Percentiles rank a stretch among this genome's conserved stretches.
phyloP scores from a whole-genome alignment of 1,284 basidiomycete genomes.

The Pseudozyma hubeiensis region DNA sequence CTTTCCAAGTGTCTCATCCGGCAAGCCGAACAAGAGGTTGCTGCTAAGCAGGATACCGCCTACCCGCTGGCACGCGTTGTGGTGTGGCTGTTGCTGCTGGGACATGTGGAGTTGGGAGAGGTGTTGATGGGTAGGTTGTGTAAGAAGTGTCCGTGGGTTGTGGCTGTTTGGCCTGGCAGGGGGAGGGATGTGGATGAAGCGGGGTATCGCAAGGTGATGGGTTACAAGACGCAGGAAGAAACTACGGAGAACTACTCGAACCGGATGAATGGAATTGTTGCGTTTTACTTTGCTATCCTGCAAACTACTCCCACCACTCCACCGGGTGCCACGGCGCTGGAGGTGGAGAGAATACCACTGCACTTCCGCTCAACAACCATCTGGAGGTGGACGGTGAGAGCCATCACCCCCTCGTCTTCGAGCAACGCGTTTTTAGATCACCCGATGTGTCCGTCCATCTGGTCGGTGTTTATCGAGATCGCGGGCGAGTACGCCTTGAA shows the following conservation, averaged over 20 bases:
- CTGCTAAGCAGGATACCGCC: conserved; percentile 86
- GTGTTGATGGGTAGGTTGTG: conserved; percentile 87
- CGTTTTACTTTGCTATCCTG: conserved; percentile 87
- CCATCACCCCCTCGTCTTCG: conserved; percentile 52
- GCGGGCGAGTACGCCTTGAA: conserved; percentile 44
- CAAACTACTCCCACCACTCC: conserved; percentile 68
- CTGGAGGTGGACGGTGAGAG: conserved; percentile 64
- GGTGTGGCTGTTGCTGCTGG: conserved; percentile 75
- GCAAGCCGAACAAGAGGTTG: conserved; percentile 94
- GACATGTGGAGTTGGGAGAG: conserved; percentile 76
- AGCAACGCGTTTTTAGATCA: conserved; percentile 45
- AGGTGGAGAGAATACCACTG: conserved; percentile 31
- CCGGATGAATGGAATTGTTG: conserved; percentile 84
- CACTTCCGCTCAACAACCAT: conserved; percentile 53
- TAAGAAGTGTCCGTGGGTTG: conserved; percentile 77
- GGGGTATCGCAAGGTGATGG: conserved; percentile 77
- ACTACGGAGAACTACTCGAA: conserved; percentile 76
- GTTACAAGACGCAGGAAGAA: conserved; percentile 73
- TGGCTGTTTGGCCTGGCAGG: conserved; percentile 70
- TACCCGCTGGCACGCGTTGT: conserved; percentile 84
- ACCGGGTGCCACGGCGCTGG: conserved; percentile 8
- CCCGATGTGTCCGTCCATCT: conserved; percentile 58
- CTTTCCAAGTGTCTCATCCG: conserved; percentile 87
- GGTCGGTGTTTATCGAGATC: conserved; percentile 62
- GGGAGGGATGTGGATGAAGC: conserved; percentile 69